Base-by-base conservation (phyloP, 1,284 basidiomycete species). In the Heterobasidion occidentale region DNA sequence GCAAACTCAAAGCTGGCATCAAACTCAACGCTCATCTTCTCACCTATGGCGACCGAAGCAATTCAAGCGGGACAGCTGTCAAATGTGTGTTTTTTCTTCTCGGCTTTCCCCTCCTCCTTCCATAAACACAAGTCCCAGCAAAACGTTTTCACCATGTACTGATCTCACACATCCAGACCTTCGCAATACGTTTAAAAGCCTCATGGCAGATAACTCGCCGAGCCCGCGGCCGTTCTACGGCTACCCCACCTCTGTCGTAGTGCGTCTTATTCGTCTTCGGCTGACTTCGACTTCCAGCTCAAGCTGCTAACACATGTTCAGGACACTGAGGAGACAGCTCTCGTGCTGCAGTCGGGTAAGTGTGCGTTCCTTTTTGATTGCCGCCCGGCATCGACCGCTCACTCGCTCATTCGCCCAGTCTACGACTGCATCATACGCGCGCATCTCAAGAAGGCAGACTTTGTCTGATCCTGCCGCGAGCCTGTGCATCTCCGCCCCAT, bases 241-340 rank as follows among this genome's bases (percentile, higher is more conserved):
- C 53, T 84, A 89, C 72, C 75, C 86, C 46, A 90, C 88, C 36
- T 86, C 86, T 55, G 86, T 89, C 52, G 79, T 87, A 57, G 85
- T 42, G n/a, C 38, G 38, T 42, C 38, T 12, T 42, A 12, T 42
- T 8, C 38, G 4, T n/a, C 12, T n/a, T 42, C 9, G 6, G 11
- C 38, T 4, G 12, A 42, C 12, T 42, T 42, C 3, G 38, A 12
- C 7, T 11, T 42, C n/a, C 3, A 42, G 38, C 6, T 42, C 38
- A 9, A 42, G n/a, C n/a, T 11, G 38, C 38, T 42, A 42, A 12
- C 12, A n/a, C 38, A 5, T n/a, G 4, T 7, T 42, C 38, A 42
- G 38, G 38, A 42, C 38, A 42, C 38, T 3, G 38, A 11, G n/a
- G 38, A 11, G 38, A 42, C 38, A 42, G 38, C 38, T 12, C n/a